A percentile compares a stretch with the other conserved stretches of the same genome.
phyloP scores from a whole-genome alignment of 805 yeast species.

The Starmerella bombicola region DNA sequence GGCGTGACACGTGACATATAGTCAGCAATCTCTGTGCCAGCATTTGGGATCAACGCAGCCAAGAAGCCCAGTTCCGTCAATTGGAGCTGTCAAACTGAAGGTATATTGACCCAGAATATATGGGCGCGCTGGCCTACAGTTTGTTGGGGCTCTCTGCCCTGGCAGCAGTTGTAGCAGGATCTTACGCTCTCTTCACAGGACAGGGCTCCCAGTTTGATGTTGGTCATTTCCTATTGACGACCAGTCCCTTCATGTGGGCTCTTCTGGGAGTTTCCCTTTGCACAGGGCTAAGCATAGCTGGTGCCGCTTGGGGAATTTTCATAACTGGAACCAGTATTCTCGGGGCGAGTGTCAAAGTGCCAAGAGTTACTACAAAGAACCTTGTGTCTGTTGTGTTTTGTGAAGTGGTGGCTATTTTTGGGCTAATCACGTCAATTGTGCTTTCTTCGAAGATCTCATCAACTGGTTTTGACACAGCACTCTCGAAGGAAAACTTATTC shows the following conservation, averaged over 20 bases:
- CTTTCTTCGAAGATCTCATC: constrained; percentile 76
- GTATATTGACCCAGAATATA: no score
- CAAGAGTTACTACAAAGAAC: constrained; percentile 93
- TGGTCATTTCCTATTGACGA: constrained; percentile 69
- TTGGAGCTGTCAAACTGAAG: no score
- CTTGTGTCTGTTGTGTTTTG: constrained; percentile 94
- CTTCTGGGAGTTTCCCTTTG: constrained; percentile 77
- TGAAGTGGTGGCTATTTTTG: constrained; percentile 98
- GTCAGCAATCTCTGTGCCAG: no score
- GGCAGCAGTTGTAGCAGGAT: constrained; percentile 18
- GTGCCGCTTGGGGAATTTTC: constrained; percentile 99
- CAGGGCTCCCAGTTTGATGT: constrained; percentile 85
- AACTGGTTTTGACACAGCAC: constrained; percentile 48
- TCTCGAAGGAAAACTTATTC: constrained; percentile 73
- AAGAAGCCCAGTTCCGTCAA: no score
- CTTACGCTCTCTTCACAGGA: constrained; percentile 57
- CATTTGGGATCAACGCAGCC: no score
- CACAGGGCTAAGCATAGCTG: constrained; percentile 87
- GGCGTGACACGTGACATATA: no score
- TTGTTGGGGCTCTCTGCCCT: constrained; percentile 9
- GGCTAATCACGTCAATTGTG: constrained; percentile 93
- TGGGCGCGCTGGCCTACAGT: constrained; percentile 14
- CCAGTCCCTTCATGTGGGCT: constrained; percentile 98
- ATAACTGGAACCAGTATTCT: constrained; percentile 86
- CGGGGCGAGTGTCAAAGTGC: constrained; percentile 98